Conservation (phyloP, 768 basidiomycete species). For the Boletus tylopilopsis region DNA sequence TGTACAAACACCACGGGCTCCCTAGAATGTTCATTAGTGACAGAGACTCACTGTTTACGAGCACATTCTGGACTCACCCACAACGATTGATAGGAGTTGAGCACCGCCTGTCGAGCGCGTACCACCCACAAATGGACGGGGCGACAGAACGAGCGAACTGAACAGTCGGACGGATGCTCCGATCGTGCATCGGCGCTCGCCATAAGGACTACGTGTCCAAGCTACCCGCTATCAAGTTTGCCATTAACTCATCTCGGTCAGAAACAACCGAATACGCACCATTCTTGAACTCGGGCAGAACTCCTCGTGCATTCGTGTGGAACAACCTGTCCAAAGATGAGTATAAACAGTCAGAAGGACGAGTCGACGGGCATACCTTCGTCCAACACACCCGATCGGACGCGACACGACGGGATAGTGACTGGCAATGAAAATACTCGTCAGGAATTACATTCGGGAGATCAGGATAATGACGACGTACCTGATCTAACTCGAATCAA, state of each 20-base stretch:
- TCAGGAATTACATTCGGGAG: too few species aligned
- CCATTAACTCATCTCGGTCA: constrained; percentile 13
- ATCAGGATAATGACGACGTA: too few species aligned
- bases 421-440: too few species aligned
- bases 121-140: neutral
- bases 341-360: too few species aligned
- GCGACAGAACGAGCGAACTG: neutral
- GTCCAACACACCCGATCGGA: too few species aligned
- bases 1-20: constrained; percentile 30
- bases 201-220: constrained; percentile 16
- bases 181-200: neutral
- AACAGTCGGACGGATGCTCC: neutral
- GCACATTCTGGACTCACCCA: constrained; percentile 22
- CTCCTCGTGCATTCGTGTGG: constrained; percentile 20
- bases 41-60: constrained; percentile 23
- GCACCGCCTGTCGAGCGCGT: neutral
- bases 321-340: constrained; percentile 2
- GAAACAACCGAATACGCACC: constrained; percentile 21
- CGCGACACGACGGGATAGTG: too few species aligned
- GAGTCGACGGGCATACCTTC: too few species aligned
- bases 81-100: neutral
- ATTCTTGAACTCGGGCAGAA: constrained; percentile 4
- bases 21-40: constrained; percentile 20
- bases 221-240: constrained; percentile 17
- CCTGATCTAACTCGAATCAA: too few species aligned